Base-by-base conservation (phyloP, 2,329 filamentous ascomycete genomes). In the Penicillium sclerotigenum region DNA sequence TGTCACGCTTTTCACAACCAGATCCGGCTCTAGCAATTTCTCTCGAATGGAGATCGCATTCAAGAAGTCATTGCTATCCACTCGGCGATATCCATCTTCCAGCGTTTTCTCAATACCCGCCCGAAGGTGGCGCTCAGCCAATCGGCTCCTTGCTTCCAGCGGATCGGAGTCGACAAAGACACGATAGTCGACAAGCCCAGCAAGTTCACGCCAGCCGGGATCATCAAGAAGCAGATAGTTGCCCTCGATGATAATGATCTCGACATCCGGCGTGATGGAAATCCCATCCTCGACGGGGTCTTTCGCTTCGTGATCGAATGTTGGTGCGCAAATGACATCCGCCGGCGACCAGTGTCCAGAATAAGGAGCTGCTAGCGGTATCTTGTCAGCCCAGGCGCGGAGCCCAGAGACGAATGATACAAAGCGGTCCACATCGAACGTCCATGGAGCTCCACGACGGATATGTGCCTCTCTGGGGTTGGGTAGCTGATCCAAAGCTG, bases 101-200 rank as follows among this genome's bases (percentile, higher is more conserved):
- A 74, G 50, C 0, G 66, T 73, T 7, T 60, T 61, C 61, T 79
- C 76, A 46, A 79, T 79, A 0, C 76, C 75, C 0, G 73, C 71
- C 28, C 59, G 40, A 0, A 78, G 54, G 65, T 79, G 77, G 11
- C 77, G 64, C 29, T 59, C 59, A 0, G 77, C 76, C 16, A 78
- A 68, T 13, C 77, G 65, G n/a, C 60, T 58, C 26, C 70, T 60
- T 2, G 76, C 76, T 20, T 75, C 60, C 3, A 57, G 53, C 2
- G 71, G 60, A 37, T 78, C 73, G 0, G 77, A 72, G 29, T 74
- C 65, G 0, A 80, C 71, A 20, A 79, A 73, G 60, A 76, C 74
- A 2, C 69, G 68, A n/a, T 76, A 73, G 52, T 80, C 77, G 3
- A 76, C 72, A 5, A 75, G 26, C 0, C 40, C 36, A 2, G 67